These are phyloP conservation scores for Ogataea kodamae DNA, from an alignment of 805 yeast genomes.

Conservation along the genomic window DNA sequence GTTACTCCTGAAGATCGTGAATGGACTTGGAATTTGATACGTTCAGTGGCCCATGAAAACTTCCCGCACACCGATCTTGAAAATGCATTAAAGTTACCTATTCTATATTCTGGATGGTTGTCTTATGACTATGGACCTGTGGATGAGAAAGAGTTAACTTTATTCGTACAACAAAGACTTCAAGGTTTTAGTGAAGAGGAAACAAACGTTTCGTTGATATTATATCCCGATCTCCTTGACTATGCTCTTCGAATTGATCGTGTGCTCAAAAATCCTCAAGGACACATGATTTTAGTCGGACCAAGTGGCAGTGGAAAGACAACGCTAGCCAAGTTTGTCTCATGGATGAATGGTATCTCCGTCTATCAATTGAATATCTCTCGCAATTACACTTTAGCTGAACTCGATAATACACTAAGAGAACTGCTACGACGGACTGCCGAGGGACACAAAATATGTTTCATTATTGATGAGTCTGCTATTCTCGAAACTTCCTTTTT, in stretches of 20 bases:
- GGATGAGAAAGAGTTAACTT: slow-evolving; percentile 40
- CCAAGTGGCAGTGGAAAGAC: slow-evolving; percentile 80
- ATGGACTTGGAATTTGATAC: slow-evolving; percentile 45
- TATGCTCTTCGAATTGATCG: slow-evolving; percentile 78
- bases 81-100: slow-evolving; percentile 42
- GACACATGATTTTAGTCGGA: slow-evolving; percentile 85
- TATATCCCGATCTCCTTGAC: slow-evolving; percentile 69
- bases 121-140: slow-evolving; percentile 60
- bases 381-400: slow-evolving; percentile 48
- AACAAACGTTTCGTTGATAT: slow-evolving; percentile 51
- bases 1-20: slow-evolving; percentile 42
- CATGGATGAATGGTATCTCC: slow-evolving; percentile 84
- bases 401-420: slow-evolving; percentile 67
- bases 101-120: slow-evolving; percentile 74
- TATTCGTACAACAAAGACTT: slow-evolving; percentile 62
- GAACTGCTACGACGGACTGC: slow-evolving; percentile 45
- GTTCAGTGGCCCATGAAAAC: slow-evolving; percentile 29
- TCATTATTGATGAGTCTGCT: slow-evolving; percentile 77
- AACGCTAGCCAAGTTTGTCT: slow-evolving; percentile 71
- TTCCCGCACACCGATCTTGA: slow-evolving; percentile 48
- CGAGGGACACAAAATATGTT: slow-evolving; percentile 60
- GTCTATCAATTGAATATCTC: slow-evolving; percentile 57
- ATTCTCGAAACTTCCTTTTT: slow-evolving; percentile 73
- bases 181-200: slow-evolving; percentile 78
- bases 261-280: slow-evolving; percentile 79